Percentiles rank a stretch among this genome's conserved stretches.
phyloP scores from a whole-genome alignment of 495 filamentous ascomycete species.

The Clohesyomyces aquaticus region DNA sequence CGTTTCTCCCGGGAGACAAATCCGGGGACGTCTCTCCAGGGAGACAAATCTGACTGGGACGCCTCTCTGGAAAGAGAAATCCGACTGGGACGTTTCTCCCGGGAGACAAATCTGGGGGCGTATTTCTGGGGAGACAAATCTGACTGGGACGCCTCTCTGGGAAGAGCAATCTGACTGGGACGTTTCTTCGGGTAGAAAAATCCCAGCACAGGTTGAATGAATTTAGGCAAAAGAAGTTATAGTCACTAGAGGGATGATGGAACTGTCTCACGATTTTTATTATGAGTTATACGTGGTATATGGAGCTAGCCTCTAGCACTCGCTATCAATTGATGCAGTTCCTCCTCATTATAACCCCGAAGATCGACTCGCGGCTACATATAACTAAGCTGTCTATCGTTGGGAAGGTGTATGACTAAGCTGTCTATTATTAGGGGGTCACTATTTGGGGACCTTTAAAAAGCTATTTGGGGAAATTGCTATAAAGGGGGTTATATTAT shows the following conservation, averaged over 20 bases:
- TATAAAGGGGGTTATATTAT: not conserved
- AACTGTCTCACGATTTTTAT: constrained; percentile 5
- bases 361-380: not conserved
- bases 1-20: not conserved
- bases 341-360: not conserved
- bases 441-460: not conserved
- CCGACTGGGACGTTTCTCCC: too few species aligned
- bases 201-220: constrained; percentile 6
- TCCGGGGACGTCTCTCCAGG: constrained; percentile 4
- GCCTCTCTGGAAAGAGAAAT: too few species aligned
- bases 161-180: constrained; percentile 3
- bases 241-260: constrained; percentile 17
- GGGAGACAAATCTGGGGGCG: too few species aligned
- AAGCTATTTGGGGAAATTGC: not conserved
- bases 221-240: constrained; percentile 12
- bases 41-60: constrained; percentile 12
- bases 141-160: constrained; percentile 11
- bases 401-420: constrained; percentile 1
- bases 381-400: not conserved
- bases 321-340: constrained; percentile 2
- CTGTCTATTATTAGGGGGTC: not conserved
- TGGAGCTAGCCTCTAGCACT: constrained; percentile 10
- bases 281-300: constrained; percentile 12
- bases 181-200: constrained; percentile 7
- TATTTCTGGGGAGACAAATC: too few species aligned